phyloP scores from a whole-genome alignment of 306 rosid genomes.

The Sphenostylis stenocarpa region DNA sequence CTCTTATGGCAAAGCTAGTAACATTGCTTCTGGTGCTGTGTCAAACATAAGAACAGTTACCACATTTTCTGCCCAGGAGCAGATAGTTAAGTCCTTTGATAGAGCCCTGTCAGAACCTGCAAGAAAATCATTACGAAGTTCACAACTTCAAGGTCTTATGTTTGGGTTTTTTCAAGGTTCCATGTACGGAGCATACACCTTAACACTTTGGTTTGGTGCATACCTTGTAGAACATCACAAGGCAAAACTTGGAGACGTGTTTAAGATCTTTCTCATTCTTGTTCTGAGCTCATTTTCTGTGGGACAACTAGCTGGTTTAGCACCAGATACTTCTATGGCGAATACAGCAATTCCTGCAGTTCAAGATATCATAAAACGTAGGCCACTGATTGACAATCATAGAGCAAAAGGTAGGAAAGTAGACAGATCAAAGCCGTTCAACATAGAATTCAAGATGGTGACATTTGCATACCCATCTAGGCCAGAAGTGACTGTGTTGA shows the following conservation, averaged over 20 bases:
- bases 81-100: slow-evolving; percentile 67
- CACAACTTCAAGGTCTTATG: slow-evolving; percentile 70
- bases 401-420: slow-evolving; percentile 48
- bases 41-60: slow-evolving; percentile 83
- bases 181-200: slow-evolving; percentile 81
- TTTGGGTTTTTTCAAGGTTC: slow-evolving; percentile 80
- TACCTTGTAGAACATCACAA: slow-evolving; percentile 50
- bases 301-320: slow-evolving; percentile 89
- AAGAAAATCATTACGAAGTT: slow-evolving; percentile 53
- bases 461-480: slow-evolving; percentile 85
- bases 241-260: slow-evolving; percentile 61
- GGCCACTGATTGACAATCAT: slow-evolving; percentile 52
- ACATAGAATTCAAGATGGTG: slow-evolving; percentile 75
- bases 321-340: slow-evolving; percentile 88
- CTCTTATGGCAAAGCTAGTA: slow-evolving; percentile 81
- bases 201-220: slow-evolving; percentile 80
- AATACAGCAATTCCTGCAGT: slow-evolving; percentile 67
- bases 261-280: slow-evolving; percentile 82
- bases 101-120: slow-evolving; percentile 66
- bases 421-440: slow-evolving; percentile 48
- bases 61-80: slow-evolving; percentile 87
- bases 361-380: slow-evolving; percentile 62
- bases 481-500: slow-evolving; percentile 69
- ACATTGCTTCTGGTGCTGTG: slow-evolving; percentile 85
- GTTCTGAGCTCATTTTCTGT: slow-evolving; percentile 93